phyloP scores from a whole-genome alignment of 805 yeast species.

The Candida cerambycidarum region DNA sequence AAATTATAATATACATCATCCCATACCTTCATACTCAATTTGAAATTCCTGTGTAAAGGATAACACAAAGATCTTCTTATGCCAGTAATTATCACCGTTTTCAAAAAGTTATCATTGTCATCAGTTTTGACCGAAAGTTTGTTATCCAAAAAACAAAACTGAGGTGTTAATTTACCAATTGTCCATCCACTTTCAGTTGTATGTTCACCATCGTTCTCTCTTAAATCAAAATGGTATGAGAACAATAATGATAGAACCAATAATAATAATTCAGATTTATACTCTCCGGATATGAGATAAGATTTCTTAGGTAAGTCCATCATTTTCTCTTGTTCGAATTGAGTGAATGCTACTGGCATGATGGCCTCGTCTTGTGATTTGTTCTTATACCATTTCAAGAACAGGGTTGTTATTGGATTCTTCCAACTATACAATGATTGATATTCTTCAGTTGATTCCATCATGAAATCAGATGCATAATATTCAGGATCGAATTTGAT shows the following conservation, averaged over 20 bases:
- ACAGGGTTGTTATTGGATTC: constrained; percentile 45
- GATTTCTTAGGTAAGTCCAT: constrained; percentile 62
- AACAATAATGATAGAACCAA: constrained; percentile 68
- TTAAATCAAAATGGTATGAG: constrained; percentile 69
- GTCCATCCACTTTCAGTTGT: constrained; percentile 94
- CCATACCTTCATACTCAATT: constrained; percentile 64
- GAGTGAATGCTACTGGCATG: constrained; percentile 54
- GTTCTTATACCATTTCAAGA: constrained; percentile 49
- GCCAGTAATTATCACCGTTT: constrained; percentile 57
- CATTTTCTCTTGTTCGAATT: constrained; percentile 67
- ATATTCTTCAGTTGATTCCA: constrained; percentile 56
- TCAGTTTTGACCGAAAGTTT: constrained; percentile 39
- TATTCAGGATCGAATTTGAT: constrained; percentile 84
- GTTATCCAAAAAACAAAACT: constrained; percentile 68
- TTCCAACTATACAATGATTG: constrained; percentile 50
- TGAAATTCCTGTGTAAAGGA: constrained; percentile 77
- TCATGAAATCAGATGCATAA: constrained; percentile 77
- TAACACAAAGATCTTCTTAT: constrained; percentile 72
- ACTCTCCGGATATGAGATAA: constrained; percentile 54
- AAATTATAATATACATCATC: constrained; percentile 66
- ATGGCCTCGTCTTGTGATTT: constrained; percentile 24
- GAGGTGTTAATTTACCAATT: constrained; percentile 82
- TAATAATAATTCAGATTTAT: constrained; percentile 52
- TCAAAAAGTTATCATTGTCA: constrained; percentile 36
- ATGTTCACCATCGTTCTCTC: constrained; percentile 69